phyloP scores from a whole-genome alignment of 2,329 filamentous ascomycete species.

The Mycocentrospora acerina region DNA sequence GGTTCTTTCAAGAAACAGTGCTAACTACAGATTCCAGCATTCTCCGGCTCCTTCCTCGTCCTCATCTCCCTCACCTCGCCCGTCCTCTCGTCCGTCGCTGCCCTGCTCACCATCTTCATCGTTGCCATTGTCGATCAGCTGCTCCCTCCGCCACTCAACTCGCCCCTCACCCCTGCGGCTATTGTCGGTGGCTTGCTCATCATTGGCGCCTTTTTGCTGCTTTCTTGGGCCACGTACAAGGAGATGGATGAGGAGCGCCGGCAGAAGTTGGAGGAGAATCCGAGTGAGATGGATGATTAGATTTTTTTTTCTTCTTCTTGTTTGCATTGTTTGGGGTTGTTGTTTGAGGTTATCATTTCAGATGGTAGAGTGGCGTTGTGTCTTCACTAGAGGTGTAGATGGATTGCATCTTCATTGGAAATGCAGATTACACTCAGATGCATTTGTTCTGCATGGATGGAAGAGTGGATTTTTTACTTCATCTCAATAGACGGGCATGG shows the following conservation, averaged over 20 bases:
- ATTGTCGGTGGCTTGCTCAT: constrained; percentile 84
- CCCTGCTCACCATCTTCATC: constrained; percentile 93
- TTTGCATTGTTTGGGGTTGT: not conserved
- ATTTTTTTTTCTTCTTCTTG: not conserved
- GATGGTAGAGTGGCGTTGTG: too few relatives aligned
- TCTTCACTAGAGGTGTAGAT: too few relatives aligned
- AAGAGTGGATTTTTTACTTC: too few relatives aligned
- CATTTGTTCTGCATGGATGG: too few relatives aligned
- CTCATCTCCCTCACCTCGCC: constrained; percentile 91
- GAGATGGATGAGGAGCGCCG: constrained; percentile 86
- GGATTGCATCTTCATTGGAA: too few relatives aligned
- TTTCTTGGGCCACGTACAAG: constrained; percentile 88
- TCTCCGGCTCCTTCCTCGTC: constrained; percentile 89
- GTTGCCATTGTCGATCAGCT: constrained; percentile 91
- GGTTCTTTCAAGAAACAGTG: not conserved
- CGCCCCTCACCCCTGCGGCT: constrained; percentile 72
- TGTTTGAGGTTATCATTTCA: too few relatives aligned
- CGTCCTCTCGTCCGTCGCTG: constrained; percentile 88
- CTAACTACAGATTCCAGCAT: constrained; percentile 53
- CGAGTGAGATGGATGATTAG: constrained; percentile 48
- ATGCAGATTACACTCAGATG: too few relatives aligned
- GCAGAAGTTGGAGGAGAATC: constrained; percentile 53
- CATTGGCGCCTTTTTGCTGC: constrained; percentile 79
- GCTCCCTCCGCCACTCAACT: constrained; percentile 67
- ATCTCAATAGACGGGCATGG: too few relatives aligned